Evolutionary conservation across 1,284 basidiomycete species (phyloP).

Genomic region (Vanrija humicola): DNA sequence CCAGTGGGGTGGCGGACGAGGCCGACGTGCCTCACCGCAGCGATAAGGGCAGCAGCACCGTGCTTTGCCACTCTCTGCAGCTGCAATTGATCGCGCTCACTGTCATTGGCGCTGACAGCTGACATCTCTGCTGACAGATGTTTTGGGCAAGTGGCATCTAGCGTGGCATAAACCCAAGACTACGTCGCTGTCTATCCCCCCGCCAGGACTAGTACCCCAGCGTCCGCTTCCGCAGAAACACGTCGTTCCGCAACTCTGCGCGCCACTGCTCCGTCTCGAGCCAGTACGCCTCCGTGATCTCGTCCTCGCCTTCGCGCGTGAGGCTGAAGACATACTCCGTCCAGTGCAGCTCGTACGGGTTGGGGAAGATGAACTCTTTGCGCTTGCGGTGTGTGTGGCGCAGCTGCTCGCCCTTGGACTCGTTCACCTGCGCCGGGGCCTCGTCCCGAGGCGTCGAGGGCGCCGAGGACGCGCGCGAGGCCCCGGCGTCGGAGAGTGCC

Average conservation of each 20-base stretch:
- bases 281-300: slow-evolving; percentile 17
- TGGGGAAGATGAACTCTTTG: slow-evolving; percentile 34
- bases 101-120: no score
- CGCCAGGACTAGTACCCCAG: slow-evolving; percentile 29
- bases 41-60: no score
- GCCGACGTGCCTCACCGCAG: neutral
- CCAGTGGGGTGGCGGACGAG: neutral
- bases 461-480: neutral
- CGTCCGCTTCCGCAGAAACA: slow-evolving; percentile 26
- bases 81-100: no score
- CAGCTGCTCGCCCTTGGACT: neutral
- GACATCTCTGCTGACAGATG: no score
- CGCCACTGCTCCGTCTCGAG: slow-evolving; percentile 24
- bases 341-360: slow-evolving; percentile 39
- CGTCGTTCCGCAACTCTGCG: slow-evolving; percentile 27
- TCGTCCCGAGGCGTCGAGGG: neutral
- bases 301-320: slow-evolving; percentile 27
- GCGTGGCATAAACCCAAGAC: no score
- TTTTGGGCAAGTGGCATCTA: no score
- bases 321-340: slow-evolving; percentile 34
- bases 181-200: no score
- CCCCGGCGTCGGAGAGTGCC: no score
- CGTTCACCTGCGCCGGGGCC: neutral
- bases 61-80: no score
- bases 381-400: slow-evolving; percentile 15